Percentiles rank a stretch among this genome's conserved stretches.
phyloP scores from a whole-genome alignment of 257 asterid genomes.

The Lithospermum erythrorhizon region DNA sequence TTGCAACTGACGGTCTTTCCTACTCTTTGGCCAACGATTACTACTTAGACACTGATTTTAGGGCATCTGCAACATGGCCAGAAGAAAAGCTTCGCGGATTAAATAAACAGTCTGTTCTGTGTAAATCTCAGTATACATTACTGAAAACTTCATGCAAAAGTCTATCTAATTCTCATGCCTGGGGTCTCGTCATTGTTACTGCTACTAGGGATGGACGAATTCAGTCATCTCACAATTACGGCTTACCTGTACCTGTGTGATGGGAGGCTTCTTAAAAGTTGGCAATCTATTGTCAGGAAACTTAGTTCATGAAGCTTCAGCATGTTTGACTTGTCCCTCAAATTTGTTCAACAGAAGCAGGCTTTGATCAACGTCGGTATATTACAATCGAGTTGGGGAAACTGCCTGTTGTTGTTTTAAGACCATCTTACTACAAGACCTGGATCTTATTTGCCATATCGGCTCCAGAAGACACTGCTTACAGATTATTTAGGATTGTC shows the following conservation, averaged over 20 bases:
- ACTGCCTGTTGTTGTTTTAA: too few species aligned
- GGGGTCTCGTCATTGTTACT: conserved; percentile 81
- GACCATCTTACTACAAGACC: too few species aligned
- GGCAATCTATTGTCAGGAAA: neutral
- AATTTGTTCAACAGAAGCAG: too few species aligned
- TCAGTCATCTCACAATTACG: conserved; percentile 75
- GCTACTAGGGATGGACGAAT: conserved; percentile 87
- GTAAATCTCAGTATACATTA: conserved; percentile 59
- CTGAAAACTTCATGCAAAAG: conserved; percentile 58
- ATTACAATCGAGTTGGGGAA: too few species aligned
- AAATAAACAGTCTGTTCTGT: conserved; percentile 30
- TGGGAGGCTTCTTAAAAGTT: conserved; percentile 5
- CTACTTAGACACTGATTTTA: conserved; percentile 43
- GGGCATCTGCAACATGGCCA: conserved; percentile 92
- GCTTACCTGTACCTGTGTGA: conserved; percentile 63
- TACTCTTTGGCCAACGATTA: conserved; percentile 50
- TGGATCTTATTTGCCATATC: too few species aligned
- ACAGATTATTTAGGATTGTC: too few species aligned
- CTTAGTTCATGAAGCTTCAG: neutral
- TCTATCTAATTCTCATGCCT: conserved; percentile 49
- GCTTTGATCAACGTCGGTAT: too few species aligned
- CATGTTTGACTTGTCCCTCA: conserved; percentile 12
- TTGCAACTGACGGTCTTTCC: conserved; percentile 26
- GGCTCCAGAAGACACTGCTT: too few species aligned
- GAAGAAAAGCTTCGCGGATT: conserved; percentile 79